phyloP scores from a whole-genome alignment of 768 basidiomycete genomes.

The Postia placenta region DNA sequence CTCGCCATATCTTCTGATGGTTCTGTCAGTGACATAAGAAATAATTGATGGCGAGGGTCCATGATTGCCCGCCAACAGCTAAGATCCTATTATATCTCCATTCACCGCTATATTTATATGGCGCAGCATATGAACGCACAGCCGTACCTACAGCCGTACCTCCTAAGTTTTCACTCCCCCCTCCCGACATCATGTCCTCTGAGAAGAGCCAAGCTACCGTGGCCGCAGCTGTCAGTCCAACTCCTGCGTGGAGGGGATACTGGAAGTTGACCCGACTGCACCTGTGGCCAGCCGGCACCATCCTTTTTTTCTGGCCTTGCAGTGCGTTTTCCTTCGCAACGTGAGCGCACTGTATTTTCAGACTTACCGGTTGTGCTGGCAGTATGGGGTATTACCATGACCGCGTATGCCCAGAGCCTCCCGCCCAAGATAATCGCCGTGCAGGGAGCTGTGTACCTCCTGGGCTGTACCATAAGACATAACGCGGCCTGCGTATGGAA shows the following conservation, averaged over 20 bases:
- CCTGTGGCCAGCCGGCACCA: constrained; percentile 17
- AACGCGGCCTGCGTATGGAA: constrained; percentile 18
- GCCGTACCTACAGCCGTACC: too few relatives aligned
- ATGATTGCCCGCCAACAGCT: too few relatives aligned
- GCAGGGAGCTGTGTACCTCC: constrained; percentile 10
- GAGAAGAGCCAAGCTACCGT: not conserved
- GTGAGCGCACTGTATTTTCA: not conserved
- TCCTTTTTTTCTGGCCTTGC: constrained; percentile 21
- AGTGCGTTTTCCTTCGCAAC: constrained; percentile 10
- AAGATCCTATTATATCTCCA: too few relatives aligned
- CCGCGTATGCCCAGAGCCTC: constrained; percentile 11
- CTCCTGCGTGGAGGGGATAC: constrained; percentile 4
- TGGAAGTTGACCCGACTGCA: constrained; percentile 19
- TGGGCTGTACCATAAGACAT: constrained; percentile 18
- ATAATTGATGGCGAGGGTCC: too few relatives aligned
- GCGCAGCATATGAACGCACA: too few relatives aligned
- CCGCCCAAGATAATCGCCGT: constrained; percentile 4
- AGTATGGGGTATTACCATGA: constrained; percentile 21
- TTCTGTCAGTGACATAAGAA: too few relatives aligned
- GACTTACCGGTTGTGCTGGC: too few relatives aligned
- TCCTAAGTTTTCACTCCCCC: too few relatives aligned
- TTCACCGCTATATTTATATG: too few relatives aligned
- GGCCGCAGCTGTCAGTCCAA: not conserved
- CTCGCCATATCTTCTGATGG: too few relatives aligned
- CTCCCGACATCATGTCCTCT: not conserved